Evolutionary conservation across 2,329 filamentous ascomycete species (phyloP), one percentile per base, ranked within the genome.

Genomic region (Neonectria hederae): DNA sequence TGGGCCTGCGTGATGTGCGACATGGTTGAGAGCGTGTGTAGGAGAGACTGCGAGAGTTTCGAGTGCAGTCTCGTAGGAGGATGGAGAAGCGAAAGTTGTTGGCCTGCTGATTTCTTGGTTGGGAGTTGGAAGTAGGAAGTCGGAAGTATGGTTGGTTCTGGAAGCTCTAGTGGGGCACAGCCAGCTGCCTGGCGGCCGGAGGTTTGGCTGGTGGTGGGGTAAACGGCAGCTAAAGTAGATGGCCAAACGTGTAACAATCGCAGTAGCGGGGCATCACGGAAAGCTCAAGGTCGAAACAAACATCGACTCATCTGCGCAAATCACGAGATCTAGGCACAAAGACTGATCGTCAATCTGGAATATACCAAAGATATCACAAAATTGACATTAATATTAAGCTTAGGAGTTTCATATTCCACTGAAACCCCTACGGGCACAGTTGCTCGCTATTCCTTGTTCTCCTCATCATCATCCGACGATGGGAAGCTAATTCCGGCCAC

Each of bases 1-100:
- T 84, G 79, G 71, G 83, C 88, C n/a, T 82, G 70, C 2, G 78
- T 82, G 65, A 82, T 80, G 67, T 84, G 76, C 6, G 86, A 84
- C 86, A 89, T 89, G 53, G 24, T 45, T n/a, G 9, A 7, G 13
- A 17, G 28, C 42, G 22, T 35, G 21, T 9, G 5, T 35, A 21
- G 35, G 11, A 17, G 32, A 5, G 10, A 22, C 22, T 11, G 28
- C 24, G 21, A 17, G 19, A 7, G 45, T 24, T 3, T 11, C n/a
- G 13, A 40, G 21, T 19, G 2, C 2, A 19, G 13, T 43, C 19
- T 11, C 24, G 26, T 49, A 2, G 19, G 11, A 5, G 48, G 11
- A 13, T 19, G 24, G 13, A 38, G 17, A 14, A 32, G 24, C 5
- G 17, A 24, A 22, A 8, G n/a, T 13, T 10, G 19, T n/a, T 38